These are phyloP conservation scores for Colletotrichum incanum DNA, from an alignment of 2,329 filamentous ascomycete species.

Conservation along the genomic window DNA sequence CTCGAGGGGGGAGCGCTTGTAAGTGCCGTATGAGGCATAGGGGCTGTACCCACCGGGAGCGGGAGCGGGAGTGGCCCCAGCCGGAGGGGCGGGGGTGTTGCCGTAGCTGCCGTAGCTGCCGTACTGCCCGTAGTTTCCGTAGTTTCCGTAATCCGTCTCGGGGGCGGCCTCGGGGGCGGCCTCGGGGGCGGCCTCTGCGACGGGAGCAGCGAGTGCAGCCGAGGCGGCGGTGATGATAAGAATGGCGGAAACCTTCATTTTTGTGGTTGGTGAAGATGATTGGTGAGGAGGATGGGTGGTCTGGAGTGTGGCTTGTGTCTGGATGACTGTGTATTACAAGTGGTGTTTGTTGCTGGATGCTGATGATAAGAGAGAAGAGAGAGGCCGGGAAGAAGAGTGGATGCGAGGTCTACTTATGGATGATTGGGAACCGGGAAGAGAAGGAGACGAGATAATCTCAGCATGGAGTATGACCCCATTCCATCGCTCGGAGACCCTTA, in stretches of 20 bases:
- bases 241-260: conserved; percentile 52
- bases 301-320: not conserved
- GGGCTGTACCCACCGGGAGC: conserved; percentile 7
- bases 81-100: conserved; percentile 6
- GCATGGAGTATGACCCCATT: not conserved
- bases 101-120: conserved; percentile 41
- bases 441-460: not conserved
- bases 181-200: conserved; percentile 37
- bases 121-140: conserved; percentile 29
- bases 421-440: not conserved
- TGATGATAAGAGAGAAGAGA: conserved; percentile 22
- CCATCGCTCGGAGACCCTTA: not conserved
- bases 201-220: conserved; percentile 45
- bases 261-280: conserved; percentile 29
- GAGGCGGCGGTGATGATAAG: conserved; percentile 48
- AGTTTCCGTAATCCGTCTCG: conserved; percentile 28
- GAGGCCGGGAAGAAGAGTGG: not conserved
- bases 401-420: conserved; percentile 29
- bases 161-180: conserved; percentile 19
- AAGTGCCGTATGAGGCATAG: conserved; percentile 31
- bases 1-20: conserved; percentile 33
- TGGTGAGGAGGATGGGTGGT: not conserved
- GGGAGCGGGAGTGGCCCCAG: not conserved
- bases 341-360: conserved; percentile 16
- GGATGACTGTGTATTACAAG: not conserved